Conservation (phyloP, 2,329 filamentous ascomycete genomes). For the Nothophoma quercina region DNA sequence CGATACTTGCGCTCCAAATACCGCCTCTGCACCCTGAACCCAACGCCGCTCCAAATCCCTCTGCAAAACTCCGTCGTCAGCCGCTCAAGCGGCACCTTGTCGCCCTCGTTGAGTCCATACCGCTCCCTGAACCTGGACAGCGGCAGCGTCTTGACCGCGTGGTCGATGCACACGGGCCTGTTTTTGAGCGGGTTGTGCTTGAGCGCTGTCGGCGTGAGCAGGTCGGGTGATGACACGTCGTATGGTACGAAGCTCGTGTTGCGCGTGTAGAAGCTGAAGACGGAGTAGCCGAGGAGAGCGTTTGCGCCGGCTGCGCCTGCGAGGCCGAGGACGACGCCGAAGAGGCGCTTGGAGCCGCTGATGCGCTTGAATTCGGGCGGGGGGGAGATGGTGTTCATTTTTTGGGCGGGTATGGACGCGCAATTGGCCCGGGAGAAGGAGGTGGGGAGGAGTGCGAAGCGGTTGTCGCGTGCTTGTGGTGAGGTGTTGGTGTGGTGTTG, state of each 20-base stretch:
- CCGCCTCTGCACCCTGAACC: constrained; percentile 46
- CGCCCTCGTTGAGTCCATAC: constrained; percentile 23
- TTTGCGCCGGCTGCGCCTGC: constrained; percentile 41
- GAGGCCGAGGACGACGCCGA: constrained; percentile 44
- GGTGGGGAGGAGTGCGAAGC: not conserved
- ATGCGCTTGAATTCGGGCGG: constrained; percentile 42
- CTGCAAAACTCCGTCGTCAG: constrained; percentile 49
- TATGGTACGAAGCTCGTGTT: constrained; percentile 48
- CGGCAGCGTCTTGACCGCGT: constrained; percentile 47
- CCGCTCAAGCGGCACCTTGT: constrained; percentile 35
- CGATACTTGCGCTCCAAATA: constrained; percentile 48
- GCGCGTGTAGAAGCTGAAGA: constrained; percentile 46
- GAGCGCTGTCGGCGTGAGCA: constrained; percentile 28
- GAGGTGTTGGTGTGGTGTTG: constrained; percentile 20
- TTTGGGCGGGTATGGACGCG: no score
- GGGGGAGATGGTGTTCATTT: constrained; percentile 48
- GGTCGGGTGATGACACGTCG: constrained; percentile 38
- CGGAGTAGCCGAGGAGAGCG: constrained; percentile 43
- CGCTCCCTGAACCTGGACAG: constrained; percentile 40
- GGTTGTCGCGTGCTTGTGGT: constrained; percentile 4
- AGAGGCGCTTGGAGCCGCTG: constrained; percentile 37
- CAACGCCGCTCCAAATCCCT: constrained; percentile 48
- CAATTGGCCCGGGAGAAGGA: not conserved
- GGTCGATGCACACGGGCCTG: constrained; percentile 46
- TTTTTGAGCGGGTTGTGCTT: constrained; percentile 47